Base-by-base conservation (phyloP, 345 rosid genomes). In the Gossypium anomalum region DNA sequence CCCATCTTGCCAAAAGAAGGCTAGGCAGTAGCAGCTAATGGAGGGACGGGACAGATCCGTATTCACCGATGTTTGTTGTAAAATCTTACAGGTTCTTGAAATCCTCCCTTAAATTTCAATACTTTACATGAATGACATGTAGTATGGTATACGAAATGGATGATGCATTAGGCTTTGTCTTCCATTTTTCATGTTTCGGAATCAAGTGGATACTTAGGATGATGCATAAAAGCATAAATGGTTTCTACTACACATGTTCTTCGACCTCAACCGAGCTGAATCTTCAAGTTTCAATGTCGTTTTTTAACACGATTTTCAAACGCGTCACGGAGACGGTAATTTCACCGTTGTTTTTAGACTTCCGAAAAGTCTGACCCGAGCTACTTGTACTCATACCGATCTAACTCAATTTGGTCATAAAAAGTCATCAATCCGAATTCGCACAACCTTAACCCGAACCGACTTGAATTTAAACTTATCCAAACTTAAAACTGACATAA, bases 1-100 rank as follows among this genome's bases (percentile, higher is more conserved):
- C 77, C 92, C 97, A 16, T 80, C 92, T 61, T 90, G 97, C 86
- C 85, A 85, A 61, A 94, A 90, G 81, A 91, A 88, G 86, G 85
- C 79, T 60, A 87, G 85, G 73, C 85, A 80, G 82, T 89, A 75
- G 79, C 71, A 63, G 74, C 56, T 20, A 27, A 62, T 1, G 27
- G 47, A 8, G 65, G 19, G 34, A 12, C 55, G 34, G 34, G 11
- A 12, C 70, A 4, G 10, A 9, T 13, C 12, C 29, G 13, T 44
- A 19, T 68, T 59, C 70, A 22, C 48, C 9, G 9, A 70, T 58
- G 73, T 60, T 74, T 9, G 25, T 56, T 29, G 9, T 34, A 17
- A 48, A 27, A 56, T 56, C 15, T 16, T 29, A 67, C 57, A 22
- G 55, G 48, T n/a, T 38, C 17, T 49, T 15, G 7, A 34, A 45